phyloP scores from a whole-genome alignment of 2,329 filamentous ascomycete genomes.

The Sclerotinia nivalis region DNA sequence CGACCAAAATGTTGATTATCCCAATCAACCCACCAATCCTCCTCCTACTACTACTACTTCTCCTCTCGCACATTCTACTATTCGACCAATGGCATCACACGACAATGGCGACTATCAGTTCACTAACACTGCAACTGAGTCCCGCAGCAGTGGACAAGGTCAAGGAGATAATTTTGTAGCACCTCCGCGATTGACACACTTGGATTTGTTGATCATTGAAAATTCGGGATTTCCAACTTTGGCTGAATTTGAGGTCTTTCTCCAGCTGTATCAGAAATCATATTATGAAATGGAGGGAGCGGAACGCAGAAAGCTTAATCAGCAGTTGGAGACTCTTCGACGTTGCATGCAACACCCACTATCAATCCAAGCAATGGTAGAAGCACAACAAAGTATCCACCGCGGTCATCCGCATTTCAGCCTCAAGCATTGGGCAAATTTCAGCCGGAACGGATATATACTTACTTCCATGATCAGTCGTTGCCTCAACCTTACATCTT shows the following conservation, averaged over 20 bases:
- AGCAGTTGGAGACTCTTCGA: not conserved
- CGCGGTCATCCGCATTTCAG: not conserved
- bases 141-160: not conserved
- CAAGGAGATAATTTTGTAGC: not conserved
- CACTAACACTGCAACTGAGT: too few species aligned
- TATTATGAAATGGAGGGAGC: not conserved
- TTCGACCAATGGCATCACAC: not conserved
- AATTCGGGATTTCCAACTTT: slow-evolving; percentile 10
- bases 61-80: not conserved
- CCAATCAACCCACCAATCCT: not conserved
- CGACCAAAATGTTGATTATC: not conserved
- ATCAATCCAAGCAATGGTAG: not conserved
- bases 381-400: not conserved
- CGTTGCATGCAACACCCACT: not conserved
- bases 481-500: not conserved
- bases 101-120: not conserved
- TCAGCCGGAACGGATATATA: not conserved
- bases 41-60: not conserved
- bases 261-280: slow-evolving; percentile 5
- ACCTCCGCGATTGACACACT: not conserved
- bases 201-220: not conserved
- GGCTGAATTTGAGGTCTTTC: not conserved
- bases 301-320: not conserved
- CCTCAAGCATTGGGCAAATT: not conserved
- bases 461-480: not conserved